These are phyloP conservation scores for Rhizopus stolonifer DNA, from an alignment of 371 early-diverging fungal genomes.

Conservation along the genomic window DNA sequence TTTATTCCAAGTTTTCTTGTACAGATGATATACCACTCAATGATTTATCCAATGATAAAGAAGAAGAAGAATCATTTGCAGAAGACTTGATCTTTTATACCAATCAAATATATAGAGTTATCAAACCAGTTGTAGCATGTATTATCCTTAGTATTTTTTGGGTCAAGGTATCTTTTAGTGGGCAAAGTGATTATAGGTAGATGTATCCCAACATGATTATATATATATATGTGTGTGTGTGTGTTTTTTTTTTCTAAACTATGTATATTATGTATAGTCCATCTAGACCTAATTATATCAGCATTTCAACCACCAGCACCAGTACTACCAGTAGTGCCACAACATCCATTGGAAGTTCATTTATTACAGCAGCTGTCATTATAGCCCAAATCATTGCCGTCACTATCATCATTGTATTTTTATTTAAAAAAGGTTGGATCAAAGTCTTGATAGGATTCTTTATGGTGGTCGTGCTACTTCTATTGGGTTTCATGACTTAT, in stretches of 20 bases:
- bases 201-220: too few species aligned
- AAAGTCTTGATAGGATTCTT: slow-evolving; percentile 80
- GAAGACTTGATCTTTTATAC: slow-evolving; percentile 76
- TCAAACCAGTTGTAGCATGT: slow-evolving; percentile 77
- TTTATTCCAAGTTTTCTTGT: background rate
- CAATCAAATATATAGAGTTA: slow-evolving; percentile 76
- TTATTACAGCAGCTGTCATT: slow-evolving; percentile 70
- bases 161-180: slow-evolving; percentile 74
- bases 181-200: slow-evolving; percentile 59
- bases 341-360: slow-evolving; percentile 35
- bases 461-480: slow-evolving; percentile 65
- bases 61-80: slow-evolving; percentile 26
- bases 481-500: slow-evolving; percentile 81
- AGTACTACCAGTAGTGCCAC: slow-evolving; percentile 5
- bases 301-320: slow-evolving; percentile 21
- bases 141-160: slow-evolving; percentile 78
- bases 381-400: slow-evolving; percentile 78
- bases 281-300: slow-evolving; percentile 47
- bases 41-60: slow-evolving; percentile 11
- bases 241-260: too few species aligned
- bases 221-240: too few species aligned
- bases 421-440: slow-evolving; percentile 77
- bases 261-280: too few species aligned
- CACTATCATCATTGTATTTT: slow-evolving; percentile 72
- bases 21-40: slow-evolving; percentile 23